Evolutionary conservation across 2,329 filamentous ascomycete species (phyloP).

Genomic region (Knoxdaviesia capensis): DNA sequence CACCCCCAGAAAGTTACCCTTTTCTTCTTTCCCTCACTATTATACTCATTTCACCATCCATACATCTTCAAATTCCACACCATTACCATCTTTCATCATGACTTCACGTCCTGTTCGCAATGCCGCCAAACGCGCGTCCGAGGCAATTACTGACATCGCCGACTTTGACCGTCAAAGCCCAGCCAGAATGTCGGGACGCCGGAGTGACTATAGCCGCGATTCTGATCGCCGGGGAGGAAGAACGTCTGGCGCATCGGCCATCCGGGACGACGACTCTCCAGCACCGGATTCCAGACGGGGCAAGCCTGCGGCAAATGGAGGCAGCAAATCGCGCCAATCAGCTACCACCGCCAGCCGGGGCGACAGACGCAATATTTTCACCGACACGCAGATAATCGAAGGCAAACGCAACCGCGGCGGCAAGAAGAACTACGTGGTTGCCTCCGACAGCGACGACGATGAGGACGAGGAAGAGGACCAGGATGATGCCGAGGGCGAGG

Average conservation of each 20-base stretch:
- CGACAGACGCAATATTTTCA: not conserved
- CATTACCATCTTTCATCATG: slow-evolving; percentile 14
- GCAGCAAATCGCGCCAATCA: slow-evolving; percentile 11
- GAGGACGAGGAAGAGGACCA: slow-evolving; percentile 19
- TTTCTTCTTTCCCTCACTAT: not conserved
- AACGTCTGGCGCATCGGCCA: too few relatives aligned
- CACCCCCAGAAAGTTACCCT: not conserved
- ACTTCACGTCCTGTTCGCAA: slow-evolving; percentile 25
- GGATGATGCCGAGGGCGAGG: slow-evolving; percentile 11
- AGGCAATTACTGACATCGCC: slow-evolving; percentile 23
- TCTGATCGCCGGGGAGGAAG: too few relatives aligned
- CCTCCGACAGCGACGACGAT: slow-evolving; percentile 28
- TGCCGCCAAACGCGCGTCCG: slow-evolving; percentile 20
- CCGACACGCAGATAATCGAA: slow-evolving; percentile 24
- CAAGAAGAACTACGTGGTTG: slow-evolving; percentile 40
- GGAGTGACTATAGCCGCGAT: too few relatives aligned
- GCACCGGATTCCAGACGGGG: too few relatives aligned
- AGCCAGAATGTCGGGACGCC: too few relatives aligned
- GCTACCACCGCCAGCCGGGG: slow-evolving; percentile 10
- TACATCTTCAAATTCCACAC: not conserved
- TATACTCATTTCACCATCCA: not conserved
- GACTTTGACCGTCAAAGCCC: slow-evolving; percentile 18
- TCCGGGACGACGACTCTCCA: too few relatives aligned
- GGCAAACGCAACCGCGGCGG: slow-evolving; percentile 31
- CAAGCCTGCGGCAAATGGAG: slow-evolving; percentile 3